Base-by-base conservation (phyloP, 495 filamentous ascomycete genomes). In the Podospora anserina region DNA sequence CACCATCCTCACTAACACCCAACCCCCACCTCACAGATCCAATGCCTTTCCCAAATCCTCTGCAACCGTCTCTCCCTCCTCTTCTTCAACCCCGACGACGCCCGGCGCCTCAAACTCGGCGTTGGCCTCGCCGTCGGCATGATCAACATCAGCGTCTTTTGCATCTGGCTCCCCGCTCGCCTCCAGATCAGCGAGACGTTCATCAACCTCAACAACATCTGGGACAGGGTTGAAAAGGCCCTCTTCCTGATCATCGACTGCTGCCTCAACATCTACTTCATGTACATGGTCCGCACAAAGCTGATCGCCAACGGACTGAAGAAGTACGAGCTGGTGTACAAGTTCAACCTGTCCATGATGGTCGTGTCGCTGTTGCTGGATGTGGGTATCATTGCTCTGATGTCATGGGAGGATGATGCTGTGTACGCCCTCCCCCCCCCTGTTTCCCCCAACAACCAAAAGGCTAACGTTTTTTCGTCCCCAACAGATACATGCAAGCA, bases 301-400 rank as follows among this genome's bases (percentile, higher is more conserved):
- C 77, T 87, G 11, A 76, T 87, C 5, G 73, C 74, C 34, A 78
- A 82, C 34, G 84, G 84, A 19, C 72, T 85, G 66, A 79, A 71
- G 5, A 84, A 85, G 70, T 87, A 87, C 72, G 74, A 75, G 23
- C 67, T 72, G 6, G 75, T 87, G 4, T 82, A 83, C 56, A 11
- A 72, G 20, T 85, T 84, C 76, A 87, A 87, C 65, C 71, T 81
- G 7, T 69, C 75, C n/a, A 81, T 87, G 66, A 80, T 87, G 20
- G 69, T 74, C n/a, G 55, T 87, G 19, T 85, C 82, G 0, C 69
- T 87, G 19, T 69, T 73, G 1, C 82, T 86, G 74, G 85, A 87
- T 75, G 85, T 77, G 16, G 0, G 74, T 2, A 66, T 79, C 2
- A 78, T 80, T 16, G 69, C 66, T 3, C 20, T 76, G 26, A 80